Evolutionary conservation across 495 filamentous ascomycete genomes (phyloP).

Genomic region (Hypoxylon fuscum): DNA sequence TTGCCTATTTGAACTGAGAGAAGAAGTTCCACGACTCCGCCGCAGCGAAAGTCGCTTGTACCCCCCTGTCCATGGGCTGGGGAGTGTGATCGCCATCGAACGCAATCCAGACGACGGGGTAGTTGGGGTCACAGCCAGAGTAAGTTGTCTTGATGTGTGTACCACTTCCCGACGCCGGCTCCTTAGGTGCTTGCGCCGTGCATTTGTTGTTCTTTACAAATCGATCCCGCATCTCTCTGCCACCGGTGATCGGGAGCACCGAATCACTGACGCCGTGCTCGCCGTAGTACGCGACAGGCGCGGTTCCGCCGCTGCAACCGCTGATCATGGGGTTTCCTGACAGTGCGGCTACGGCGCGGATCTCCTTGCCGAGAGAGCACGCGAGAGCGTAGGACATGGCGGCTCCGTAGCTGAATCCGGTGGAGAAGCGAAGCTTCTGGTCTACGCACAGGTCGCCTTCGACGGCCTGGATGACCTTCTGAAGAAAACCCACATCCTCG

Average conservation of each 20-base stretch:
- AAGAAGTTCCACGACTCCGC: conserved; percentile 50
- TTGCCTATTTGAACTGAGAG: conserved; percentile 35
- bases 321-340: conserved; percentile 51
- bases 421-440: conserved; percentile 54
- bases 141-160: conserved; percentile 45
- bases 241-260: conserved; percentile 50
- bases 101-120: conserved; percentile 43
- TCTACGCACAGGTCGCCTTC: conserved; percentile 58
- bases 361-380: conserved; percentile 50
- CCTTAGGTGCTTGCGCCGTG: conserved; percentile 18
- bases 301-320: conserved; percentile 50
- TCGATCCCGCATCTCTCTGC: conserved; percentile 48
- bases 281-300: conserved; percentile 56
- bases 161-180: conserved; percentile 43
- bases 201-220: conserved; percentile 56
- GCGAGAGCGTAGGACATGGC: conserved; percentile 59
- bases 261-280: conserved; percentile 53
- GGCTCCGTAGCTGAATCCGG: conserved; percentile 61
- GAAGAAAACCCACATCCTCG: conserved; percentile 56
- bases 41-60: conserved; percentile 40
- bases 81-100: conserved; percentile 44
- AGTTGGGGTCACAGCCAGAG: conserved; percentile 36
- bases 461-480: conserved; percentile 48
- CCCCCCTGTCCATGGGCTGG: conserved; percentile 37
- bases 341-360: conserved; percentile 56